phyloP scores from a whole-genome alignment of 2,329 filamentous ascomycete species.

The Xylariomycetidae sp. region DNA sequence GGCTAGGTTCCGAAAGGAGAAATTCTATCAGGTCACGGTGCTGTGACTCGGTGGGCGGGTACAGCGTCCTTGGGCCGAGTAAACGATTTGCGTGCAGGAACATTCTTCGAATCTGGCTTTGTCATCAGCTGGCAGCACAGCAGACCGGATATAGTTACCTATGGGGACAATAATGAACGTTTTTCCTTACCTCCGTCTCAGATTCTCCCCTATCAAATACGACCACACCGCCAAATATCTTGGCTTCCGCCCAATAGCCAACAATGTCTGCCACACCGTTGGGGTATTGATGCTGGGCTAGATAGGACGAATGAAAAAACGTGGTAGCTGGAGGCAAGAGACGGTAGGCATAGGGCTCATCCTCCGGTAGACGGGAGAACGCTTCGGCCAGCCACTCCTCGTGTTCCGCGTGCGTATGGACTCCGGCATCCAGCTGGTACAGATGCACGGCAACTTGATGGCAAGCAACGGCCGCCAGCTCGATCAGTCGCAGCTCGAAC shows the following conservation, averaged over 20 bases:
- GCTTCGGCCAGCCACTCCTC: conserved; percentile 14
- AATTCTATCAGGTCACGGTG: conserved; percentile 17
- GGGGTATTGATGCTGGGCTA: conserved; percentile 23
- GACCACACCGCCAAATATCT: conserved; percentile 23
- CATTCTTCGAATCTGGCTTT: conserved; percentile 6
- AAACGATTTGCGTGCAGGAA: conserved; percentile 17
- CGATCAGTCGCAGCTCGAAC: conserved; percentile 26
- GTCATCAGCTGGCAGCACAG: conserved; percentile 2
- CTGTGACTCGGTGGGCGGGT: conserved; percentile 17
- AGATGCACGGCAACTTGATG: conserved; percentile 26
- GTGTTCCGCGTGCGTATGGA: conserved; percentile 20
- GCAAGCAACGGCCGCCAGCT: conserved; percentile 23
- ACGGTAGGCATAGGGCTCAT: conserved; percentile 6
- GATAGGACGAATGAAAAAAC: conserved; percentile 23
- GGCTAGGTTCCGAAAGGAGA: conserved; percentile 7
- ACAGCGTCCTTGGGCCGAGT: conserved; percentile 18
- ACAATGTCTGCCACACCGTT: conserved; percentile 21
- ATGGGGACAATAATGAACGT: not conserved
- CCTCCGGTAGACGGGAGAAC: not conserved
- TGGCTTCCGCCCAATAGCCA: conserved; percentile 25
- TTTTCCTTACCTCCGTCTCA: conserved; percentile 3
- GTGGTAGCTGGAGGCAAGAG: conserved; percentile 15
- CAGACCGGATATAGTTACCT: too few relatives aligned
- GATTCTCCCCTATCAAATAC: conserved; percentile 19
- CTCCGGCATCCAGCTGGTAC: conserved; percentile 13